Base-by-base conservation (phyloP, 345 rosid genomes). In the Arabis hirsuta region DNA sequence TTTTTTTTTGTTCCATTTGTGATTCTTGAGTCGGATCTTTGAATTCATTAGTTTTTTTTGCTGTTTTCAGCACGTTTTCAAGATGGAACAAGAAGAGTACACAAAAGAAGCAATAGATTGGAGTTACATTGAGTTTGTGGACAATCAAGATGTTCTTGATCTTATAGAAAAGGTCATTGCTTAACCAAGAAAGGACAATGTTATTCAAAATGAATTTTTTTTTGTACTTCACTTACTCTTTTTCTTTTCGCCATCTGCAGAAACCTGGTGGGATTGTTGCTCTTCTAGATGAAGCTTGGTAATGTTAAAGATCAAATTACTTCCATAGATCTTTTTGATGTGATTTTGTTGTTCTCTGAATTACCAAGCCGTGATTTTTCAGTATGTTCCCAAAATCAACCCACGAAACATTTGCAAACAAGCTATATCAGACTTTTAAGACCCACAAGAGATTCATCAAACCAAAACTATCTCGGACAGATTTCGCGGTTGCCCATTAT, bases 351-450 rank as follows among this genome's bases (percentile, higher is more conserved):
- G 32, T 76, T 22, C 73, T 48, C 42, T 72, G 77, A 54, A 65
- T 14, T 26, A 32, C 54, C 26, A 12, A 41, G 50, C 65, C 13
- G n/a, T 74, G 50, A 1, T 39, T 73, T 73, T 84, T 63, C 88
- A 95, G 99, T 75, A 95, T 95, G 99, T 95, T 95, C 75, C 99
- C 99, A 9, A 94, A 95, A 83, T 95, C 99, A 62, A 95, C 99
- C 4, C 99, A 95, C 43, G 99, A 95, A 79, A 95, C 99, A 52
- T 95, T 95, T 79, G 70, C 97, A 1, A 89, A 91, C 70, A 95
- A 88, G 88, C 93, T 95, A 27, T 91, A 91, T 75, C 99, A 95
- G 86, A 95, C 97, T 56, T 95, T 91, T 76, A 91, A 88, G 78
- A 31, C 2, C 42, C 86, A 89, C 84, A 91, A 95, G 89, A 86